Percentiles rank a stretch among this genome's conserved stretches.
Conservation (phyloP, 108 stramenopile genomes). For the Seminavis robusta region DNA sequence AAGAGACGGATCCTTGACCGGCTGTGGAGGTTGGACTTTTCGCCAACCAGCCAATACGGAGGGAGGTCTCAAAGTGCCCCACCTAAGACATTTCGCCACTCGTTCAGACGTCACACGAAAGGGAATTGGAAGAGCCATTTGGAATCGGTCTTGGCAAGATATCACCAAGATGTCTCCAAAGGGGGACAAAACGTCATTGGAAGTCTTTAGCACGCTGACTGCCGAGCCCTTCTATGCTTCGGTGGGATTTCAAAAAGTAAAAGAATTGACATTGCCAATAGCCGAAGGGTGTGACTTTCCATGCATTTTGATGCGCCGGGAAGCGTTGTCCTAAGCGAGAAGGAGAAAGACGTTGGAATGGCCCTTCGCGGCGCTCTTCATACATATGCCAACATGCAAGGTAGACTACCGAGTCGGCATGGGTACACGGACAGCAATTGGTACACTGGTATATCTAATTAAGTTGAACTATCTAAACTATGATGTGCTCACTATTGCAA, state of each 20-base stretch:
- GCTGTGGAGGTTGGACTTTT: conserved; percentile 29
- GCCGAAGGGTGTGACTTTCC: conserved; percentile 13
- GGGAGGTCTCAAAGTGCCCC: not conserved
- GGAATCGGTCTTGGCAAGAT: conserved; percentile 3
- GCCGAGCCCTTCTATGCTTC: conserved; percentile 22
- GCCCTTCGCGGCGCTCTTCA: no score
- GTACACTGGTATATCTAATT: no score
- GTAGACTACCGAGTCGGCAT: no score
- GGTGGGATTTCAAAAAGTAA: conserved; percentile 13
- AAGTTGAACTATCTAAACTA: no score
- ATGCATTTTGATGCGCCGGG: conserved; percentile 9
- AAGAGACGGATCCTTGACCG: not conserved
- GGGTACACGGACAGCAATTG: no score
- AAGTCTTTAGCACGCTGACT: conserved; percentile 25
- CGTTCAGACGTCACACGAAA: not conserved
- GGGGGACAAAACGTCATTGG: conserved; percentile 5
- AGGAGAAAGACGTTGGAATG: no score
- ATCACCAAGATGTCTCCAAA: not conserved
- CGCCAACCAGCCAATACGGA: not conserved
- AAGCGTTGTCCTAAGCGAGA: no score
- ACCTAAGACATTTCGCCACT: conserved; percentile 9
- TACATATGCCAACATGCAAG: no score
- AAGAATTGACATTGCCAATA: conserved; percentile 9
- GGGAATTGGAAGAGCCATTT: conserved; percentile 4
- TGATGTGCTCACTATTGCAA: no score